Base-by-base conservation (phyloP, 805 yeast species). In the Candida wancherniae region DNA sequence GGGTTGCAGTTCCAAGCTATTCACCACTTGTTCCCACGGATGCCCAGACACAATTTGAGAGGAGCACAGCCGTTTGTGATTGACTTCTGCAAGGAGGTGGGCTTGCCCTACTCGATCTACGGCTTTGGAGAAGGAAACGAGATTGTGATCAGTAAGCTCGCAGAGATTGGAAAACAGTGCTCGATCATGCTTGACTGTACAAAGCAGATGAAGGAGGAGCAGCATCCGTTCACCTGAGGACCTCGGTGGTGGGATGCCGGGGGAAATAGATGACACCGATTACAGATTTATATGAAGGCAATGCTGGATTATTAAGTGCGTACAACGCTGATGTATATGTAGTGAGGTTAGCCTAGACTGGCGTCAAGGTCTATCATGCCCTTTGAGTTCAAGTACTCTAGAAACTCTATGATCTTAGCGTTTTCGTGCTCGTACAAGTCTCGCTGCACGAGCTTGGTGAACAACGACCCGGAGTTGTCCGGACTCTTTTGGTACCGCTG, bases 1-100 rank as follows among this genome's bases (percentile, higher is more conserved):
- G 96, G 96, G 0, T 69, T 86, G 33, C 96, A 86, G 56, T 86
- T 84, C 63, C 96, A 86, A 53, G 92, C 88, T 0, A 75, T 86
- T 30, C 96, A 86, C 54, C 96, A 86, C 53, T 64, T 87, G 45
- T 86, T 86, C 55, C 96, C 96, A 17, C 66, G 96, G 36, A 55
- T 86, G 47, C 96, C 96, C 14, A 70, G 95, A 36, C 95, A 87
- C 57, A 86, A 87, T 51, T 73, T 87, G 49, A 68, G 96, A 39
- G 64, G 67, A 17, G 84, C 78, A 0, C 95, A 87, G 51, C 75
- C 79, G 1, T 61, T 61, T 26, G 92, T 86, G 22, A 66, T 81
- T 31, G 74, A 76, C 24, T 86, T 85, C 47, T 85, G 95, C 56
- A 61, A 77, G 24, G 74, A 75, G 15, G 81, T 83, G 6, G 95